A percentile compares a stretch with the other conserved stretches of the same genome.
These are phyloP conservation scores for Dactylonectria macrodidyma DNA, from an alignment of 2,329 filamentous ascomycete genomes.

Conservation along the genomic window DNA sequence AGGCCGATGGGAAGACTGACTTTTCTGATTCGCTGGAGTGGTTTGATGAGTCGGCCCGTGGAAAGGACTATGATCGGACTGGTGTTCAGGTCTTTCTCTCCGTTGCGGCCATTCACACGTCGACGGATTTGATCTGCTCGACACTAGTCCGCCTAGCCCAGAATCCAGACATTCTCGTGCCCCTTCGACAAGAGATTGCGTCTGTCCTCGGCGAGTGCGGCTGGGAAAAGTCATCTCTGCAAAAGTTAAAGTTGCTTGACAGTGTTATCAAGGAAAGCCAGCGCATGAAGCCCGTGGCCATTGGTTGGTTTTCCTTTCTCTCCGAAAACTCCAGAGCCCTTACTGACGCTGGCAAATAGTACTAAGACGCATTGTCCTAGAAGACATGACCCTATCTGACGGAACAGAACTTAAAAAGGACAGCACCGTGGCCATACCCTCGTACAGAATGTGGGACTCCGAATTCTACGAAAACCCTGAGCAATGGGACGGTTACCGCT, in stretches of 20 bases:
- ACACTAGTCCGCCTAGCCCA: conserved; percentile 9
- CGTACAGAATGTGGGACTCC: conserved; percentile 39
- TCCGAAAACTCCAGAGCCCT: too few species aligned
- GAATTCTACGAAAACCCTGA: conserved; percentile 44
- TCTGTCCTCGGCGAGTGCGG: background rate
- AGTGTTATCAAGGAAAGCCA: conserved; percentile 17
- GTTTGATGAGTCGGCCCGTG: conserved; percentile 12
- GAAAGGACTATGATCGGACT: conserved; percentile 2
- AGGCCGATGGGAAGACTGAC: background rate
- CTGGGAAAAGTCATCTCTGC: conserved; percentile 11
- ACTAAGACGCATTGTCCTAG: conserved; percentile 7
- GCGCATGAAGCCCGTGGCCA: conserved; percentile 17
- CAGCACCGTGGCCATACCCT: background rate
- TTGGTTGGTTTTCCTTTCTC: background rate
- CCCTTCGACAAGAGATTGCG: conserved; percentile 6
- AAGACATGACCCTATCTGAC: conserved; percentile 24
- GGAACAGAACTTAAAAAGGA: conserved; percentile 17
- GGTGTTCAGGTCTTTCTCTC: conserved; percentile 16
- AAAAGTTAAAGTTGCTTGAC: conserved; percentile 15
- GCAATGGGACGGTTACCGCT: conserved; percentile 48
- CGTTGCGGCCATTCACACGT: conserved; percentile 9
- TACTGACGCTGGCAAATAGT: conserved; percentile 1
- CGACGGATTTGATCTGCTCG: conserved; percentile 7
- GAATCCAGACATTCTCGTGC: conserved; percentile 4
- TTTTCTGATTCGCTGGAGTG: conserved; percentile 8